Evolutionary conservation across 139 green algal genomes (phyloP).

Genomic region (Diplosphaera chodatii): DNA sequence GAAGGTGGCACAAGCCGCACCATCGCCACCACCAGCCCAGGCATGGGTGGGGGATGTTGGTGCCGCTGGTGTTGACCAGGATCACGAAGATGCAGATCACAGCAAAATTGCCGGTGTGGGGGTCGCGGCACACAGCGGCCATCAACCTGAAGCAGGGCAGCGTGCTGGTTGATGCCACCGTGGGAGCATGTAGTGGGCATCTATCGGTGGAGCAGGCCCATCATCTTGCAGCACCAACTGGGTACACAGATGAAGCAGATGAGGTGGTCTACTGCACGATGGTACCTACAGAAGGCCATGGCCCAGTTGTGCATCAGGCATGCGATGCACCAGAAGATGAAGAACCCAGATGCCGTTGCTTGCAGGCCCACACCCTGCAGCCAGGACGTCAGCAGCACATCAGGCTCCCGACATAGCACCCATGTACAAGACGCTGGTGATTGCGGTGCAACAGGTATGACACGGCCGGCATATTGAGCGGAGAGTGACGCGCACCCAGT

Average conservation of each 20-base stretch:
- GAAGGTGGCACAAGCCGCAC: neutral
- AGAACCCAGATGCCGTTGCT: conserved; percentile 3
- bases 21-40: neutral
- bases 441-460: neutral
- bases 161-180: no score
- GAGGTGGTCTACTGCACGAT: neutral
- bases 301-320: conserved; percentile 23
- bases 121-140: no score
- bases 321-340: conserved; percentile 12
- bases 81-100: neutral
- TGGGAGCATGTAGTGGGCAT: no score
- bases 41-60: neutral
- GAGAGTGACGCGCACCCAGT: neutral
- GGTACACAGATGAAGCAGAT: no score
- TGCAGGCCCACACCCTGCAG: neutral
- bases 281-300: neutral
- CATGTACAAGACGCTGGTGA: neutral
- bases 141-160: no score
- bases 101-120: neutral
- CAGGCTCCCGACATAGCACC: no score
- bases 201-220: no score
- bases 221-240: no score
- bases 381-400: neutral
- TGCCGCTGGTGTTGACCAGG: neutral
- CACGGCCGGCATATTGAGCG: neutral